Conservation (phyloP, 148 eudicot species). For the Cornus controversa region DNA sequence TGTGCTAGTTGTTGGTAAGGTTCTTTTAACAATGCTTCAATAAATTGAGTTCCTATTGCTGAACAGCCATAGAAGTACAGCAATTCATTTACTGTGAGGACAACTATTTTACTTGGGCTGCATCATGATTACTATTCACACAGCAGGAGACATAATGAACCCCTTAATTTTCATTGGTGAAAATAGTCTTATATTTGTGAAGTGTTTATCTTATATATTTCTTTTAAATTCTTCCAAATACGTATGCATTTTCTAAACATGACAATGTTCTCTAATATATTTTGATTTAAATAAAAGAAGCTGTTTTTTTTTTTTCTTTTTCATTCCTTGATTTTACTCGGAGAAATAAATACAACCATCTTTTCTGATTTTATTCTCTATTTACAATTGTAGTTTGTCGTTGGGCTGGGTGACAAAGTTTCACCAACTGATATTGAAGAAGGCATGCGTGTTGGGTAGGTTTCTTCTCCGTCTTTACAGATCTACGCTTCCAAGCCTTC, state of each 20-base stretch:
- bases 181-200: neutral
- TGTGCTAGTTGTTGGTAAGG: neutral
- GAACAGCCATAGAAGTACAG: neutral
- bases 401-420: conserved; percentile 97
- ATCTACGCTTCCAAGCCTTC: neutral
- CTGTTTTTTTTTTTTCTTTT: neutral
- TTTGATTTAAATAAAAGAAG: neutral
- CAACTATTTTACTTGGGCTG: neutral
- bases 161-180: neutral
- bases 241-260: neutral
- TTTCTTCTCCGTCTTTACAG: neutral
- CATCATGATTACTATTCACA: neutral
- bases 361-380: conserved; percentile 16
- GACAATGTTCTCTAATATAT: neutral
- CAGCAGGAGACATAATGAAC: neutral
- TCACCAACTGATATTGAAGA: conserved; percentile 99
- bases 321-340: neutral
- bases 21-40: neutral
- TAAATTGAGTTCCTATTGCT: neutral
- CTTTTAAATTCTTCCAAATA: neutral
- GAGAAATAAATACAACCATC: neutral
- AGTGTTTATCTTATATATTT: no score
- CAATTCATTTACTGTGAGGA: neutral
- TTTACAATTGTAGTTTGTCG: conserved; percentile 74
- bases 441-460: conserved; percentile 99